Evolutionary conservation across 2,329 filamentous ascomycete genomes (phyloP), one percentile per base, ranked within the genome.

Genomic region (Aspergillus transmontanensis): DNA sequence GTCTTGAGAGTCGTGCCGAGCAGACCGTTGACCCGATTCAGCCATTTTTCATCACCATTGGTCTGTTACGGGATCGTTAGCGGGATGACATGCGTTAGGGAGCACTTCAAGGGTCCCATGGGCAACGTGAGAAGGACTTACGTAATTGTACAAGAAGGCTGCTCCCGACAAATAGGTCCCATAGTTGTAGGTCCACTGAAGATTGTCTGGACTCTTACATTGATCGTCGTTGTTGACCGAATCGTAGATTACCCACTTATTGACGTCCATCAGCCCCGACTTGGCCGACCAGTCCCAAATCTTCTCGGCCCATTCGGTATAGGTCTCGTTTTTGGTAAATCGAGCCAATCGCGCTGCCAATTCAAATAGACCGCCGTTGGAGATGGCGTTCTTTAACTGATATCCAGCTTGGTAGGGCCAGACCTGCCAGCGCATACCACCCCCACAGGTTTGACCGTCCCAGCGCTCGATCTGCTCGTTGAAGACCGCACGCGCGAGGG

Each of bases 371-470:
- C 88, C 89, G 46, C 51, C 51, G 51, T 55, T 55, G 32, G 51
- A 55, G 32, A 55, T 39, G n/a, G 51, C 51, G 32, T 55, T 93
- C 78, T 93, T 94, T 84, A 95, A 94, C 73, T 87, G 84, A 75
- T 92, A 88, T 4, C 92, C 92, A 66, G 88, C 87, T 74, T 95
- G 94, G 68, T 84, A 85, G 1, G 84, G 79, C 75, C 89, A 93
- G 68, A 96, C 93, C 80, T 96, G 92, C 90, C 91, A 94, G 61
- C 86, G 83, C 56, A 94, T 80, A 5, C 51, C 51, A 55, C 51
- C 51, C 6, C 51, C 51, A 39, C 51, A 55, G 21, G 32, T 39
- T 19, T 32, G 30, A 21, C n/a, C 6, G 16, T 55, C 51, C 51
- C 51, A 55, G 51, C 51, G 51, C 51, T 26, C 51, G 23, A 23